Evolutionary conservation across 768 basidiomycete species (phyloP), one percentile per base, ranked within the genome.

Genomic region (Mycena alexandri): DNA sequence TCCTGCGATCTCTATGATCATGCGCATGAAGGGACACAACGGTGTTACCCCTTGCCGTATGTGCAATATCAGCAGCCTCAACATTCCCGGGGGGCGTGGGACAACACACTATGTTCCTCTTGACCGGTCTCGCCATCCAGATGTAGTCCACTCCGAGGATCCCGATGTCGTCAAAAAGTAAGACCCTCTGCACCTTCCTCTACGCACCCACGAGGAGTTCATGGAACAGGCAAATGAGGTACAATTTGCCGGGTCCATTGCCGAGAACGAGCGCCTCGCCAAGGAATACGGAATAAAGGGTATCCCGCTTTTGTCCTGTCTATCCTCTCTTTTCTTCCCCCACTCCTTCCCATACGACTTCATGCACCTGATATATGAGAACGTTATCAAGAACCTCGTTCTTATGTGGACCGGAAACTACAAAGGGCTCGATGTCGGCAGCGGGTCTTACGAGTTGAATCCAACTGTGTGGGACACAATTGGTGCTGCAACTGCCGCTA

Each of bases 311-410:
- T 76, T 84, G 11, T 63, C 70, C 0, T n/a, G 51, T 13, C 74
- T 84, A 1, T 50, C 67, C 1, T 62, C 61, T 24, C 2, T 62
- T 12, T 53, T 34, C 22, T 52, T 62, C 36, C 61, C 61, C 2
- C 21, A 21, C 2, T 62, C 61, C 5, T 62, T 62, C 38, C 61
- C 50, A 2, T 62, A 53, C 50, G 61, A 62, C 29, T 83, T 85
- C 71, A 86, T 86, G 82, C 85, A 87, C 54, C 58, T 55, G 0
- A 70, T 83, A 25, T 79, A 69, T 55, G 80, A 82, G 61, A 82
- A 82, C 57, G 51, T 81, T 5, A 62, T 79, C n/a, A 71, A 67
- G 16, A 78, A 75, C 47, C 71, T 84, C 2, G 65, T 82, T n/a
- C n/a, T n/a, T n/a, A n/a, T n/a, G n/a, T n/a, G n/a, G n/a, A n/a